A percentile compares a stretch with the other conserved stretches of the same genome.
These are phyloP conservation scores for Neurospora sp. DNA, from an alignment of 2,329 filamentous ascomycete species.

Conservation along the genomic window DNA sequence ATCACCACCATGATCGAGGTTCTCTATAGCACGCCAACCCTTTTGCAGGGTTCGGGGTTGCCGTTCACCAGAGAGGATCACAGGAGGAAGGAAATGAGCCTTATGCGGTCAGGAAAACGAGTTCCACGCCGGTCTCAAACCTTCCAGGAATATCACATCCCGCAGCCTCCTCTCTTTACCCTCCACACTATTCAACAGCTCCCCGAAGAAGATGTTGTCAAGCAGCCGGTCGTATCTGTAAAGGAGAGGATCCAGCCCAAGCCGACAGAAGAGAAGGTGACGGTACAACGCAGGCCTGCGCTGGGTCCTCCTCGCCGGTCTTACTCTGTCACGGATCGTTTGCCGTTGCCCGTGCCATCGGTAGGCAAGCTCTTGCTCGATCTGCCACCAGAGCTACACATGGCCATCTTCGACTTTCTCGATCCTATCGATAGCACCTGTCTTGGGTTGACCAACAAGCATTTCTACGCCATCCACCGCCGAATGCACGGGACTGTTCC, in stretches of 20 bases:
- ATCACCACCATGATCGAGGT: conserved; percentile 24
- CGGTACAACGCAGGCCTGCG: conserved; percentile 20
- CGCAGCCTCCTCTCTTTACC: conserved; percentile 14
- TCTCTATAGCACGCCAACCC: conserved; percentile 16
- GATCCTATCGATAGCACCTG: conserved; percentile 57
- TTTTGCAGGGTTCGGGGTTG: conserved; percentile 9
- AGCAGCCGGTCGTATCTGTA: not conserved
- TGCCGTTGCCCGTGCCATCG: conserved; percentile 40
- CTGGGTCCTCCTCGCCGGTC: conserved; percentile 43
- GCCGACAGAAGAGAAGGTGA: conserved; percentile 1
- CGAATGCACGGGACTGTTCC: conserved; percentile 47
- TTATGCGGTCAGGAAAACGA: conserved; percentile 27
- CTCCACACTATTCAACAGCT: conserved; percentile 12
- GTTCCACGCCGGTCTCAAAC: conserved; percentile 37
- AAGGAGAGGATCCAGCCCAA: not conserved
- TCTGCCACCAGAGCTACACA: conserved; percentile 51
- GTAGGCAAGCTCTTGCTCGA: conserved; percentile 37
- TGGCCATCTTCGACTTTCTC: conserved; percentile 50
- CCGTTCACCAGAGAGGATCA: conserved; percentile 33
- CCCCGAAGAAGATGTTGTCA: conserved; percentile 1
- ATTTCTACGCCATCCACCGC: conserved; percentile 49
- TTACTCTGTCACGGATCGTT: conserved; percentile 51
- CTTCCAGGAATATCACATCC: conserved; percentile 33
- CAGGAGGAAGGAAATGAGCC: conserved; percentile 27
- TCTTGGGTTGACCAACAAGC: conserved; percentile 47